phyloP scores from a whole-genome alignment of 2,329 filamentous ascomycete species.

The Coleophoma cylindrospora region DNA sequence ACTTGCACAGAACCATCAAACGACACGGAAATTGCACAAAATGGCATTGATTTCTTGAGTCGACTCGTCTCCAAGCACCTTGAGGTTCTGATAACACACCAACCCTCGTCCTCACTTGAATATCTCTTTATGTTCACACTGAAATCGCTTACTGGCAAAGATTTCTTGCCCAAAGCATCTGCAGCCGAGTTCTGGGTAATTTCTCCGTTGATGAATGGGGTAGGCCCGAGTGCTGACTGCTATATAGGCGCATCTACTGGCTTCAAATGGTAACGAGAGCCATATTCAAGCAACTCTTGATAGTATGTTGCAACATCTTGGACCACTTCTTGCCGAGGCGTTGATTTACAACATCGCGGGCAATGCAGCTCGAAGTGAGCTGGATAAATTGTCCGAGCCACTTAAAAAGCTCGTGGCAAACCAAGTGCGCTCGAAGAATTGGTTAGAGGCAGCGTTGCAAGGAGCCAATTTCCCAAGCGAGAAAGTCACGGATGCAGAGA shows the following conservation, averaged over 20 bases:
- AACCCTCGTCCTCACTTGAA: slow-evolving; percentile 52
- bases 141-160: slow-evolving; percentile 63
- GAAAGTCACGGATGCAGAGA: slow-evolving; percentile 55
- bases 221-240: slow-evolving; percentile 4
- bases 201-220: too few species aligned
- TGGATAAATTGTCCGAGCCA: slow-evolving; percentile 66
- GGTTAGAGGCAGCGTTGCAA: slow-evolving; percentile 57
- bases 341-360: slow-evolving; percentile 64
- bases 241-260: background rate
- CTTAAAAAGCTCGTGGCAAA: slow-evolving; percentile 62
- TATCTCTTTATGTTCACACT: slow-evolving; percentile 69
- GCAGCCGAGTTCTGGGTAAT: slow-evolving; percentile 73
- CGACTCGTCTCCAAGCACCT: slow-evolving; percentile 58
- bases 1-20: slow-evolving; percentile 44
- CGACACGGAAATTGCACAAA: slow-evolving; percentile 69
- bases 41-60: slow-evolving; percentile 67
- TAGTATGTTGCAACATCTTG: slow-evolving; percentile 51
- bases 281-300: slow-evolving; percentile 34
- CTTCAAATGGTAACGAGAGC: too few species aligned
- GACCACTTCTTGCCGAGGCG: slow-evolving; percentile 53
- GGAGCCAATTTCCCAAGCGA: slow-evolving; percentile 45
- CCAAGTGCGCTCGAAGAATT: slow-evolving; percentile 49
- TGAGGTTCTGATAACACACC: slow-evolving; percentile 53
- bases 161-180: slow-evolving; percentile 70
- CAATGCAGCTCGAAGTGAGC: slow-evolving; percentile 63